Evolutionary conservation across 192 early-diverging fungal species (phyloP), one percentile per base, ranked within the genome.

Genomic region (Backusella morwellensis): DNA sequence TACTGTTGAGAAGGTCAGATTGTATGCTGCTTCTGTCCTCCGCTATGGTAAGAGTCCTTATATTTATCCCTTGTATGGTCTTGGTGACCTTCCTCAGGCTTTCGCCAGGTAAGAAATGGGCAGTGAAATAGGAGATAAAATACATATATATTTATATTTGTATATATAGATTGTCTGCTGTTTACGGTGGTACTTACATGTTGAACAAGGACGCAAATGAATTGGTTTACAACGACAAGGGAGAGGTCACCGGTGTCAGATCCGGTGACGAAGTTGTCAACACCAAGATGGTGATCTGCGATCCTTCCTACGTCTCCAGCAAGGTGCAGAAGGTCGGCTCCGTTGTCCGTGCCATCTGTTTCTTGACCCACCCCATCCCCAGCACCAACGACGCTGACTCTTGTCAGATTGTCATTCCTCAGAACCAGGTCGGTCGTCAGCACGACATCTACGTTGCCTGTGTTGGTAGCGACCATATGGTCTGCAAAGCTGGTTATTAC

Each of bases 141-240:
- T 17, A 19, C 12, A 14, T 4, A 15, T 4, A 15, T 42, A 3
- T 42, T 15, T 56, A 21, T n/a, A 19, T 71, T 41, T 77, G 40
- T 34, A n/a, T 17, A 50, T 74, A 70, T 77, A 95, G 96, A 70
- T 86, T 99, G 82, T 94, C 92, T 82, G 98, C 98, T 63, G 95
- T 99, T 73, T 99, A 98, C 81, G 97, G 97, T 11, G 98, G 97
- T 75, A 99, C 97, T 21, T 99, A 99, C 86, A 99, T 99, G 98
- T 87, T 99, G 63, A 92, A 90, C 83, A 96, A 96, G 83, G 89
- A 90, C 63, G 90, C 97, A 35, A 95, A 96, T 71, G 95, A 98
- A 85, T 90, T 99, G 44, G 88, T 98, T 66, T 91, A 91, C 66
- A 90, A 90, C 44, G 93, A 92, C 59, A 78, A 90, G 50, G 97